These are phyloP conservation scores for Colletotrichum sp. DNA, from an alignment of 2,329 filamentous ascomycete species.

Conservation along the genomic window DNA sequence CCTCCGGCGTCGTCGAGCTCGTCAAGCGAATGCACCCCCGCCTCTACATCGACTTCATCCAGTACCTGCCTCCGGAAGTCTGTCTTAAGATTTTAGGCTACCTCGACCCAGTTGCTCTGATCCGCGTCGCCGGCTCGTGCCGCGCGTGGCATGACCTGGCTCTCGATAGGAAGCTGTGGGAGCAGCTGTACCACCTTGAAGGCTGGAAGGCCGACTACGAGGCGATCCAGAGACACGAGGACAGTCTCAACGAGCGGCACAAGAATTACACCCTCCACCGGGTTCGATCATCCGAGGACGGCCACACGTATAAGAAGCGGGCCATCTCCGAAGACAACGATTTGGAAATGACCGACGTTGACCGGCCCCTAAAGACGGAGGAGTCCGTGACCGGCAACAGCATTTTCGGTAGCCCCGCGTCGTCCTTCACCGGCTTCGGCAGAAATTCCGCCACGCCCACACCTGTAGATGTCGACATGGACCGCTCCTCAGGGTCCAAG, in stretches of 20 bases:
- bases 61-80: slow-evolving; percentile 86
- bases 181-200: slow-evolving; percentile 79
- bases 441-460: slow-evolving; percentile 4
- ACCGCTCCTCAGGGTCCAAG: slow-evolving; percentile 36
- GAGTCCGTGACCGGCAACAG: slow-evolving; percentile 16
- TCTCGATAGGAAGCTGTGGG: slow-evolving; percentile 86
- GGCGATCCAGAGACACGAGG: slow-evolving; percentile 62
- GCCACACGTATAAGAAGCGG: slow-evolving; percentile 60
- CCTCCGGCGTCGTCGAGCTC: slow-evolving; percentile 79
- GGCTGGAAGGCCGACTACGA: slow-evolving; percentile 79
- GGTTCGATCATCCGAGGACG: slow-evolving; percentile 49
- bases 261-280: slow-evolving; percentile 46
- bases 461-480: slow-evolving; percentile 35
- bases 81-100: slow-evolving; percentile 89
- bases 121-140: slow-evolving; percentile 80
- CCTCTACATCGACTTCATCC: slow-evolving; percentile 91
- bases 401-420: slow-evolving; percentile 33
- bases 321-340: slow-evolving; percentile 57
- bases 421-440: background rate
- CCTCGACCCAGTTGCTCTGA: slow-evolving; percentile 79
- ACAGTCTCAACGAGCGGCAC: slow-evolving; percentile 46
- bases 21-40: slow-evolving; percentile 81
- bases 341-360: slow-evolving; percentile 46
- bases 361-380: slow-evolving; percentile 28
- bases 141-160: slow-evolving; percentile 82